Evolutionary conservation across 345 rosid species (phyloP), one percentile per base, ranked within the genome.

Genomic region (Fremontodendron californicum): DNA sequence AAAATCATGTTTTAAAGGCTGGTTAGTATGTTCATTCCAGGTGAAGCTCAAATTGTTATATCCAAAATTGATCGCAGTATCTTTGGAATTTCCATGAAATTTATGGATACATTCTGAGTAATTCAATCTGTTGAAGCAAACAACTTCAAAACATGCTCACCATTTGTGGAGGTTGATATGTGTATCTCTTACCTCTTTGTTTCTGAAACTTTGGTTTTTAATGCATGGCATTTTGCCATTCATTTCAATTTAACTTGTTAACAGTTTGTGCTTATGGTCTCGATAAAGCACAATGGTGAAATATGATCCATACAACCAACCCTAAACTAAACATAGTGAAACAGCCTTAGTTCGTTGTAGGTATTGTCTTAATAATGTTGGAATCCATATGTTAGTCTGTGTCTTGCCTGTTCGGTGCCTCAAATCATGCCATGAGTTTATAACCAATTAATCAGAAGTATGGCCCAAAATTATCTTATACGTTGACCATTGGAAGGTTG

Each of bases 361-460:
- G 19, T 8, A 3, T 21, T 42, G 71, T 43, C 48, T 39, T 31
- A 51, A 54, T 21, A n/a, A 51, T 35, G 75, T 54, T 37, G n/a
- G 75, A 52, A 72, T 39, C n/a, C 9, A 55, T 54, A 51, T 72
- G 63, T 31, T 52, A n/a, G 18, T 54, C 6, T 10, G 11, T 35
- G 46, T 54, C 64, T 72, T 72, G 60, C 27, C 63, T 72, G 75
- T 55, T 72, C 12, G 19, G 58, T 42, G 9, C 19, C 27, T 35
- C 9, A 55, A 72, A 58, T 10, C 27, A 52, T 52, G 63, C 46
- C 29, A 18, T 52, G 49, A 72, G 46, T 46, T n/a, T 39, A n/a
- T 66, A 49, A 66, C 29, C 3, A 9, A 9, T n/a, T 39, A 67
- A 42, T 40, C 31, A 35, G 51, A 67, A 40, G 18, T 48, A 8